Base-by-base conservation (phyloP, 805 yeast genomes). In the Starmera pachycereana region DNA sequence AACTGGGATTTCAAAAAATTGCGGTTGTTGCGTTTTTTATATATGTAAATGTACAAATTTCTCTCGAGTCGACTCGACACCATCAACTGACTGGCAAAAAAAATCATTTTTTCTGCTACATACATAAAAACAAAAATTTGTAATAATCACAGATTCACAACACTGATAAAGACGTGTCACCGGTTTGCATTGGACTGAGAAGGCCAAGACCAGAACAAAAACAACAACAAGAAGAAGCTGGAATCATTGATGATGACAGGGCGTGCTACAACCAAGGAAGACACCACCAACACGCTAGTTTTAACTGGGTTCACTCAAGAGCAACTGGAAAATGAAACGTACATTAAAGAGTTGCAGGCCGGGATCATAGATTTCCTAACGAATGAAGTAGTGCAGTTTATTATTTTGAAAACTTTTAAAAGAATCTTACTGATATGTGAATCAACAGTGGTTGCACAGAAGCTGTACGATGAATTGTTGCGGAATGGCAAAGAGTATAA, bases 231-330 rank as follows among this genome's bases (percentile, higher is more conserved):
- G n/a, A n/a, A 22, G 29, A 16, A 27, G 28, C 29, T 13, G 37
- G 29, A 11, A 18, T 7, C n/a, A 31, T 12, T 7, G 32, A 22
- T 31, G 28, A 18, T 13, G 25, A 7, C 28, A 16, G 32, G 18
- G 7, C 12, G 18, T 13, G 27, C 29, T 10, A 12, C 30, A 28
- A 33, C 22, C 31, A 11, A 14, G 35, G 22, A 29, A 8, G 41
- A 48, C 35, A 39, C 44, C 8, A 57, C 61, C 1, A 58, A 58
- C 38, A 56, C 62, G 1, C 41, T 58, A 29, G 49, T 58, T 1
- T 39, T 57, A 1, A 44, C 58, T 2, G 56, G 54, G 0, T 32
- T 58, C 9, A 12, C 37, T 4, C 29, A 34, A 1, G 46, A 36
- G 3, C 40, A 44, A 18, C 40, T 58, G 30, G 48, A 47, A 3